These are phyloP conservation scores for Pueraria montana DNA, from an alignment of 306 rosid species.

Conservation along the genomic window DNA sequence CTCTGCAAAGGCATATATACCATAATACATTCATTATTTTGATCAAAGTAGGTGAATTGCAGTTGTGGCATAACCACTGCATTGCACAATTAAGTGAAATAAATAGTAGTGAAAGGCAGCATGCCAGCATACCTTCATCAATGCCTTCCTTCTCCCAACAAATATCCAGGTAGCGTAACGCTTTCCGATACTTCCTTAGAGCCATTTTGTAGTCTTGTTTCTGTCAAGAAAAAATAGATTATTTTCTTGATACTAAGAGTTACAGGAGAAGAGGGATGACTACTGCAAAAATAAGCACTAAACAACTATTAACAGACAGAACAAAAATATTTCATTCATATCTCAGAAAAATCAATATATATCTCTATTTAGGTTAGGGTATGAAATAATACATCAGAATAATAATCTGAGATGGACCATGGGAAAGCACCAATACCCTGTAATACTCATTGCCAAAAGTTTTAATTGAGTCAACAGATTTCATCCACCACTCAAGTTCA, in stretches of 20 bases:
- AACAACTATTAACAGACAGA: slow-evolving; percentile 27
- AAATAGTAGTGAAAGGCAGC: background rate
- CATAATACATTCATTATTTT: slow-evolving; percentile 13
- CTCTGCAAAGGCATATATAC: slow-evolving; percentile 62
- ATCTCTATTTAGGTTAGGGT: background rate
- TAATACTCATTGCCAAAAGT: slow-evolving; percentile 75
- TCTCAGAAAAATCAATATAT: background rate
- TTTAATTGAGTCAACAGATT: slow-evolving; percentile 77
- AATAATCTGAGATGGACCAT: slow-evolving; percentile 28
- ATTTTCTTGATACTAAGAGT: background rate
- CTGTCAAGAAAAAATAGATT: slow-evolving; percentile 48
- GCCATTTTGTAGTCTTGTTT: slow-evolving; percentile 91
- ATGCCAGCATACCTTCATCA: slow-evolving; percentile 72
- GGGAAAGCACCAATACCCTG: slow-evolving; percentile 65
- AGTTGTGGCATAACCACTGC: slow-evolving; percentile 15
- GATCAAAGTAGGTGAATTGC: background rate
- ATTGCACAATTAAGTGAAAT: slow-evolving; percentile 14
- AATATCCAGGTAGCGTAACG: slow-evolving; percentile 82
- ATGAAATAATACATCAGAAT: slow-evolving; percentile 17
- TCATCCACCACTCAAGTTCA: slow-evolving; percentile 89
- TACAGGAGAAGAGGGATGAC: slow-evolving; percentile 20
- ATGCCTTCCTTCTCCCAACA: slow-evolving; percentile 98
- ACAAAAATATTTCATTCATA: slow-evolving; percentile 8
- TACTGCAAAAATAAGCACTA: background rate
- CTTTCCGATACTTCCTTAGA: slow-evolving; percentile 81